These are phyloP conservation scores for Punica granatum DNA, from an alignment of 345 rosid genomes.

Conservation along the genomic window DNA sequence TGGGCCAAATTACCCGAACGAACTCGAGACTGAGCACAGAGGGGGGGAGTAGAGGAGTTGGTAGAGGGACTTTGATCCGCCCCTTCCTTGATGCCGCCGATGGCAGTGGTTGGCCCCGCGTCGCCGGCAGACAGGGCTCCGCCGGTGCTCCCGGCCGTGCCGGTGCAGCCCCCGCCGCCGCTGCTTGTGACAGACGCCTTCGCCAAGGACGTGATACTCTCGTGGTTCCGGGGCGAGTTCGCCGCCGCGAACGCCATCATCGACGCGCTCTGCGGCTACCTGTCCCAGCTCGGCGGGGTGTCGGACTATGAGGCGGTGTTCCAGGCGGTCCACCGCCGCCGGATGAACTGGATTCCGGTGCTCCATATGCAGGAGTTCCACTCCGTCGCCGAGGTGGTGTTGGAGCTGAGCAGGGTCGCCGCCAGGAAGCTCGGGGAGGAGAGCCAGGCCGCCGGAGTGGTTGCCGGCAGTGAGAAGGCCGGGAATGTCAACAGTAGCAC, in stretches of 20 bases:
- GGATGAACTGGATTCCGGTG: conserved; percentile 95
- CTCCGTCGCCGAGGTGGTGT: conserved; percentile 67
- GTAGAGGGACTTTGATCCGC: neutral
- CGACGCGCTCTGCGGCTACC: conserved; percentile 79
- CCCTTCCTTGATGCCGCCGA: conserved; percentile 4
- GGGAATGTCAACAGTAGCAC: neutral
- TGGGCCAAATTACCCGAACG: neutral
- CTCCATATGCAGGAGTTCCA: conserved; percentile 96
- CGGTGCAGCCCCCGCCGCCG: conserved; percentile 5
- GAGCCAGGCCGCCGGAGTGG: conserved; percentile 3
- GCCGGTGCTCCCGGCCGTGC: neutral
- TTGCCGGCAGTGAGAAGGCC: conserved; percentile 2
- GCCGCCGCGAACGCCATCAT: conserved; percentile 99
- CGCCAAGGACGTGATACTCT: conserved; percentile 74
- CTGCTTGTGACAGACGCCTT: conserved; percentile 32
- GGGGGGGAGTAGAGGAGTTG: neutral
- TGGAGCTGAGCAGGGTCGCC: conserved; percentile 45
- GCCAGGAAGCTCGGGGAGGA: conserved; percentile 13
- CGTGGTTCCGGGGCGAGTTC: conserved; percentile 93
- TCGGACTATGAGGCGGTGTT: conserved; percentile 61
- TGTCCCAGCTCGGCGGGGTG: conserved; percentile 24
- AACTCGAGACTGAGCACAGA: conserved; percentile 4
- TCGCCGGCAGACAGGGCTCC: conserved; percentile 7
- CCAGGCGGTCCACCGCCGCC: conserved; percentile 72
- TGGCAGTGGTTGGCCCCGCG: conserved; percentile 11